A percentile compares a stretch with the other conserved stretches of the same genome.
phyloP scores from a whole-genome alignment of 495 filamentous ascomycete genomes.

The Tuber umbilicatum region DNA sequence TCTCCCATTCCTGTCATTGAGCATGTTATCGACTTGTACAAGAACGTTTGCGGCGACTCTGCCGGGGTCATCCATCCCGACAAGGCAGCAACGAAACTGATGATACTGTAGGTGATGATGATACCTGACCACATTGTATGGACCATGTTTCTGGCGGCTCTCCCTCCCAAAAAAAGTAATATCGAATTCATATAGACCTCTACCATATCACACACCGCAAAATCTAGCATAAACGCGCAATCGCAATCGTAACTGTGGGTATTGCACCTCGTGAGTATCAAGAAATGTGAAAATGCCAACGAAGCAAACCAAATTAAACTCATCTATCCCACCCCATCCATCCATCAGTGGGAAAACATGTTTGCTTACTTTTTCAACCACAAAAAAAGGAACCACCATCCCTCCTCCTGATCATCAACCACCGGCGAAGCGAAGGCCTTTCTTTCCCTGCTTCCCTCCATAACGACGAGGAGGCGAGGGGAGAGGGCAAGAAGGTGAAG shows the following conservation, averaged over 20 bases:
- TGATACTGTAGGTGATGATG: background rate
- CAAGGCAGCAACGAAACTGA: background rate
- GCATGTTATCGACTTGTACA: background rate
- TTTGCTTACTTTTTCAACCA: conserved; percentile 1
- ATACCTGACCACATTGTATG: background rate
- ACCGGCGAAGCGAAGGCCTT: background rate
- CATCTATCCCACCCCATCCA: background rate
- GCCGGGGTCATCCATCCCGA: background rate
- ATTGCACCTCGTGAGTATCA: conserved; percentile 5
- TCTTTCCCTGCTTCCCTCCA: background rate
- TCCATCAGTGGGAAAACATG: background rate
- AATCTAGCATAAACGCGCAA: conserved; percentile 3
- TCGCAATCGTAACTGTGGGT: background rate
- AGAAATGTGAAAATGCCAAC: conserved; percentile 1
- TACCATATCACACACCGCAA: conserved; percentile 1
- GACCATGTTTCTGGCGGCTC: background rate
- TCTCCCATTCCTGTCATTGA: background rate
- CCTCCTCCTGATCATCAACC: background rate
- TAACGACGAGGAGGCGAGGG: background rate
- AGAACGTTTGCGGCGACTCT: background rate
- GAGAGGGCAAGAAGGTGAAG: background rate
- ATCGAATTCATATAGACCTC: conserved; percentile 4
- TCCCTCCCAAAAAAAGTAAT: conserved; percentile 1
- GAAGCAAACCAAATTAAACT: conserved; percentile 6
- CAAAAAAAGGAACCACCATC: conserved; percentile 1